Evolutionary conservation across 768 basidiomycete genomes (phyloP), one percentile per base, ranked within the genome.

Genomic region (Lactarius vividus): DNA sequence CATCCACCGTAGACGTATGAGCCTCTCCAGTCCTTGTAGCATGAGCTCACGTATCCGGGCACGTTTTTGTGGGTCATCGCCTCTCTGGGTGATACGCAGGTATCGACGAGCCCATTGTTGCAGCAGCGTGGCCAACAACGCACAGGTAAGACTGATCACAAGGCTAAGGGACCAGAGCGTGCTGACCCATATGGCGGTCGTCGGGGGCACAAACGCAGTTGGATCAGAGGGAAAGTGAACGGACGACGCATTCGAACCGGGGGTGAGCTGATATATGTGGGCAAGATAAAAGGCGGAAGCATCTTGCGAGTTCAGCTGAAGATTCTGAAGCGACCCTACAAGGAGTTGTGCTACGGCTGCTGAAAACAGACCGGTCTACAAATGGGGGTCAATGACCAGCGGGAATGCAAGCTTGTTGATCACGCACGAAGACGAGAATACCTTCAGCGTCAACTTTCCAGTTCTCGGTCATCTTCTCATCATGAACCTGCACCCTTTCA

Each of bases 181-280:
- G 42, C 8, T 20, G 9, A 44, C 9, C 20, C 42, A 44, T 44
- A n/a, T 44, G 20, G 42, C 42, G 20, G 42, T n/a, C 42, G 20
- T 37, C 2, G 20, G 20, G 7, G 42, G 40, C 2, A 31, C 3
- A 16, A 40, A 33, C 5, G 26, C 28, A 44, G 20, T 6, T 11
- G 55, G 37, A 16, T 23, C 57, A 3, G 60, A 39, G 15, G 56
- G 39, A 37, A 9, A 16, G n/a, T 11, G 7, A n/a, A 29, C 8
- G 1, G 15, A 8, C 2, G 39, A 37, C 3, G n/a, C n/a, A 16
- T 57, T 66, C 29, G 37, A 23, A 33, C 37, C 44, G 23, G 60
- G 37, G 35, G 40, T 37, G n/a, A 61, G 56, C 26, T 53, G 37
- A 56, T 49, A 66, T 11, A 66, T 40, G 31, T 55, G 59, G 55